These are phyloP conservation scores for Myxozyma lipomycoides DNA, from an alignment of 805 yeast species.

Conservation along the genomic window DNA sequence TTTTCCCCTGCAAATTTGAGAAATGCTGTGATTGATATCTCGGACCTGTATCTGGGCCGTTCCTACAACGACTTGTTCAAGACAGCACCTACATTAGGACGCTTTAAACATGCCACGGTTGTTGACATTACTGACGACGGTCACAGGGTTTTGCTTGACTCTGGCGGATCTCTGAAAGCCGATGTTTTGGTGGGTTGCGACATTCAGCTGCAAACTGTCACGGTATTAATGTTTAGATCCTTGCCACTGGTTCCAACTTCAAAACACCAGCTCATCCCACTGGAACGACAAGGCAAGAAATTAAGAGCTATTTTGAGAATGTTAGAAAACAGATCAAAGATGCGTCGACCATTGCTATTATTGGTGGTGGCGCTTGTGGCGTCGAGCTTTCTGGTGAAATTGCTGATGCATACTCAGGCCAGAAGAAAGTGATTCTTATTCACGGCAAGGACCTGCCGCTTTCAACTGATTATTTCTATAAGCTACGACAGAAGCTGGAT, in stretches of 20 bases:
- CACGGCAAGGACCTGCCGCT: slow-evolving; percentile 27
- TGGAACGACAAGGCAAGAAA: slow-evolving; percentile 1
- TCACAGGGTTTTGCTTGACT: slow-evolving; percentile 8
- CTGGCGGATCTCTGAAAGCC: slow-evolving; percentile 7
- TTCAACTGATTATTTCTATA: slow-evolving; percentile 13
- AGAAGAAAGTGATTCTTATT: slow-evolving; percentile 37
- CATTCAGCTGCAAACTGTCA: neutral
- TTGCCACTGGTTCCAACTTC: slow-evolving; percentile 22
- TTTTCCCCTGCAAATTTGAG: slow-evolving; percentile 14
- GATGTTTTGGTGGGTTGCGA: slow-evolving; percentile 13
- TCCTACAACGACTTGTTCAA: slow-evolving; percentile 17
- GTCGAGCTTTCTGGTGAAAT: slow-evolving; percentile 51
- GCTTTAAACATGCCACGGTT: slow-evolving; percentile 7
- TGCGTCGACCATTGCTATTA: slow-evolving; percentile 43
- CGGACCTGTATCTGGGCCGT: slow-evolving; percentile 5
- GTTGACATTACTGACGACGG: slow-evolving; percentile 7
- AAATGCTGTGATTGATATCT: slow-evolving; percentile 15
- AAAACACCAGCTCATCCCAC: slow-evolving; percentile 6
- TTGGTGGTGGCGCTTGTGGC: slow-evolving; percentile 55
- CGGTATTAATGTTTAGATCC: slow-evolving; percentile 4
- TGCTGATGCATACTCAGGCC: slow-evolving; percentile 38
- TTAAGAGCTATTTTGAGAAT: slow-evolving; percentile 9
- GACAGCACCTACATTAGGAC: slow-evolving; percentile 13
- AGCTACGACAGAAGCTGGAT: slow-evolving; percentile 17
- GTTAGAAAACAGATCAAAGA: slow-evolving; percentile 34